Conservation (phyloP, 1,284 basidiomycete species). For the Trichosporon inkin region DNA sequence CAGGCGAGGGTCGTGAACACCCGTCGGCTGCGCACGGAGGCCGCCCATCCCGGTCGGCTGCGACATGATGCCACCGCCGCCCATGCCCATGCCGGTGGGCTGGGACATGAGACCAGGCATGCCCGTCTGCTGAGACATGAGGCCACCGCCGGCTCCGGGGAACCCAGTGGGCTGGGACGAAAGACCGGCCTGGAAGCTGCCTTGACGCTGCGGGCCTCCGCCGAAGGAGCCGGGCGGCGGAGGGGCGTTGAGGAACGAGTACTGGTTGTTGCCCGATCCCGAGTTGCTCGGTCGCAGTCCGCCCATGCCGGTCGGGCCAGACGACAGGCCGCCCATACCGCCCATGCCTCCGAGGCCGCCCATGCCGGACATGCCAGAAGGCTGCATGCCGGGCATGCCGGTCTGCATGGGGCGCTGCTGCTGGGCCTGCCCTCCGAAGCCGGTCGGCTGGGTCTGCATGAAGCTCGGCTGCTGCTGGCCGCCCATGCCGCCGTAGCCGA, state of each 20-base stretch:
- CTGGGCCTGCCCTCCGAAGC: conserved; percentile 26
- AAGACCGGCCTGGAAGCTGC: conserved; percentile 27
- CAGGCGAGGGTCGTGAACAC: conserved; percentile 65
- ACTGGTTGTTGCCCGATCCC: conserved; percentile 15
- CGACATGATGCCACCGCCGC: conserved; percentile 58
- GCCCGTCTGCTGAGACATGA: conserved; percentile 35
- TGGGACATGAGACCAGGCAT: conserved; percentile 42
- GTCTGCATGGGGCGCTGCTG: conserved; percentile 57
- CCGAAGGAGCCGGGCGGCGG: conserved; percentile 32
- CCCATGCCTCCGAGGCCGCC: conserved; percentile 20
- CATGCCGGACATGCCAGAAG: conserved; percentile 2
- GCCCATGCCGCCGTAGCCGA: conserved; percentile 33
- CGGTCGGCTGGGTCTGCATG: conserved; percentile 37
- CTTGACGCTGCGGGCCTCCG: conserved; percentile 23
- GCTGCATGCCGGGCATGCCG: conserved; percentile 29
- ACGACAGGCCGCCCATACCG: conserved; percentile 25
- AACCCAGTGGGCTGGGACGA: conserved; percentile 33
- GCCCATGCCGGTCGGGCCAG: conserved; percentile 14
- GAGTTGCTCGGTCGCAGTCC: conserved; percentile 22
- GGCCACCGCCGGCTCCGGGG: conserved; percentile 30
- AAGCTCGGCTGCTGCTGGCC: conserved; percentile 24
- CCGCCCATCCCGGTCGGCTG: conserved; percentile 65
- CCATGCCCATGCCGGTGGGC: conserved; percentile 53
- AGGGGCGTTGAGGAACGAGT: conserved; percentile 48
- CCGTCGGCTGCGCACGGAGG: conserved; percentile 40